Percentiles rank a stretch among this genome's conserved stretches.
phyloP scores from a whole-genome alignment of 768 basidiomycete genomes.

The Leccinum broughii region DNA sequence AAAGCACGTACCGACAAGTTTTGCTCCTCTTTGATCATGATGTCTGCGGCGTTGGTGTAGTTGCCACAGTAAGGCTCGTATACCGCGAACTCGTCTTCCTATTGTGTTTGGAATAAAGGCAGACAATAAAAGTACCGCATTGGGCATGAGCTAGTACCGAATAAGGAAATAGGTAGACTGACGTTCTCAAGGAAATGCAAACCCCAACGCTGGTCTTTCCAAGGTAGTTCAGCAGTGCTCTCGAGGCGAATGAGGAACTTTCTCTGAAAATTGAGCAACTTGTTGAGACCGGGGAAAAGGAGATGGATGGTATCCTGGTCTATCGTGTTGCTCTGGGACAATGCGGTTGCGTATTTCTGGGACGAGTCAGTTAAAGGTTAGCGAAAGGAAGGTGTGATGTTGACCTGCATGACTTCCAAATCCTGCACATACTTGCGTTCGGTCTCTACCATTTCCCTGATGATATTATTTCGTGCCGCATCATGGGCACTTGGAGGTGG shows the following conservation, averaged over 20 bases:
- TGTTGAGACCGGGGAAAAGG: conserved; percentile 93
- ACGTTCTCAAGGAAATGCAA: conserved; percentile 81
- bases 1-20: conserved; percentile 70
- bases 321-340: conserved; percentile 81
- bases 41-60: conserved; percentile 82
- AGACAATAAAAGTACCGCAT: conserved; percentile 45
- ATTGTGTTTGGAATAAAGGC: conserved; percentile 37
- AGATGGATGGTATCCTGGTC: conserved; percentile 95
- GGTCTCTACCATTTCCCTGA: conserved; percentile 89
- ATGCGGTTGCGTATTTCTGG: conserved; percentile 86
- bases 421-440: conserved; percentile 97
- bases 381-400: conserved; percentile 22
- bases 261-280: conserved; percentile 94
- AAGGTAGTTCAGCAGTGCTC: conserved; percentile 77
- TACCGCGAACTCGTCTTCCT: conserved; percentile 95
- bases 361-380: conserved; percentile 15
- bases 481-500: conserved; percentile 59
- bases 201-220: conserved; percentile 89
- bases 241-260: conserved; percentile 90
- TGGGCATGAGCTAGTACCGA: conserved; percentile 33
- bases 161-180: conserved; percentile 34
- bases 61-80: conserved; percentile 99
- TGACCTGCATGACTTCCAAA: conserved; percentile 92
- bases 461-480: conserved; percentile 70
- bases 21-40: conserved; percentile 84